Percentiles rank a stretch among this genome's conserved stretches.
These are phyloP conservation scores for Diaporthe batatas DNA, from an alignment of 2,329 filamentous ascomycete species.

Conservation along the genomic window DNA sequence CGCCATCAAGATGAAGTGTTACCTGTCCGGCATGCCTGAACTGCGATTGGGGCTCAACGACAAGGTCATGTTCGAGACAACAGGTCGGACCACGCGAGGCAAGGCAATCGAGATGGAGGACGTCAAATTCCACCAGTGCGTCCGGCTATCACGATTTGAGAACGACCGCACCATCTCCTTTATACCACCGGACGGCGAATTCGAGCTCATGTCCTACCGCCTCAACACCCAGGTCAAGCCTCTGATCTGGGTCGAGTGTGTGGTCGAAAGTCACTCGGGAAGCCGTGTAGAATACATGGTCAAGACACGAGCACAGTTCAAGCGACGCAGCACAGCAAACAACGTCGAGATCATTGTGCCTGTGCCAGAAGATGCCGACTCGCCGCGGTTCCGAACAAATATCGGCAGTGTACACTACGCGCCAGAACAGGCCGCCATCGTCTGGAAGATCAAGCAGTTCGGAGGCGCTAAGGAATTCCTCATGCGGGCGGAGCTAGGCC, in stretches of 20 bases:
- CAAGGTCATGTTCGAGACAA: slow-evolving; percentile 99
- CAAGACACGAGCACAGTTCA: slow-evolving; percentile 98
- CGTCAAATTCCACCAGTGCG: slow-evolving; percentile 99
- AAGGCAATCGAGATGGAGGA: slow-evolving; percentile 99
- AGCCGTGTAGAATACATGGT: slow-evolving; percentile 99
- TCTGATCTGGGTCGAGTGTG: slow-evolving; percentile 98
- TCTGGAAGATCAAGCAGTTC: slow-evolving; percentile 99
- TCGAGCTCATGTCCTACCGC: slow-evolving; percentile 99
- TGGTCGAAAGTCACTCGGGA: slow-evolving; percentile 95
- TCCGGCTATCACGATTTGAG: slow-evolving; percentile 94
- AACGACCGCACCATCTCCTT: slow-evolving; percentile 99
- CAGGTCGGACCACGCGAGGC: slow-evolving; percentile 90
- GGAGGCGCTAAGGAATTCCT: slow-evolving; percentile 98
- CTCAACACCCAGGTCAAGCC: slow-evolving; percentile 99
- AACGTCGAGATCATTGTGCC: slow-evolving; percentile 98
- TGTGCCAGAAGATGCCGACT: slow-evolving; percentile 96
- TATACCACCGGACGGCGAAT: slow-evolving; percentile 97
- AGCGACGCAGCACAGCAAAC: slow-evolving; percentile 96
- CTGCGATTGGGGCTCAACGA: slow-evolving; percentile 94
- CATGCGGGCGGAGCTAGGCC: slow-evolving; percentile 95
- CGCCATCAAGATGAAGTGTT: slow-evolving; percentile 99
- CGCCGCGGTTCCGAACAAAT: slow-evolving; percentile 95
- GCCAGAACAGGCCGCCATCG: slow-evolving; percentile 95
- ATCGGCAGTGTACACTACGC: slow-evolving; percentile 98
- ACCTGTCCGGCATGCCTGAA: slow-evolving; percentile 98